These are phyloP conservation scores for Cercospora canescens DNA, from an alignment of 2,329 filamentous ascomycete genomes.

Conservation along the genomic window DNA sequence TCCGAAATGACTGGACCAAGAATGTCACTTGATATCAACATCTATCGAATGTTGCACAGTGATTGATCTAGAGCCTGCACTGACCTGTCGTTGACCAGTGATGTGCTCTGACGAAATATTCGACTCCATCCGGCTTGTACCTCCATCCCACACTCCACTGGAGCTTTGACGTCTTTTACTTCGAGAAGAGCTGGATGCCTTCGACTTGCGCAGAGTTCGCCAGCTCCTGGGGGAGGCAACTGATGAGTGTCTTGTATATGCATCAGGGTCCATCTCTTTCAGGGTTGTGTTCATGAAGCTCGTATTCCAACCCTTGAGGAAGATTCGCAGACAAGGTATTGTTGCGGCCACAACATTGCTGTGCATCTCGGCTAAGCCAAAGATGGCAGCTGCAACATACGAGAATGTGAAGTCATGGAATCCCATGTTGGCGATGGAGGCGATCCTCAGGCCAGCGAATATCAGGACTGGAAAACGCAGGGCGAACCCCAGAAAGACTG, in stretches of 20 bases:
- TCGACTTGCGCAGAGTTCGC: not conserved
- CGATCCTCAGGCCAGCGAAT: constrained; percentile 16
- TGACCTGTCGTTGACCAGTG: not conserved
- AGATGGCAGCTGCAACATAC: constrained; percentile 14
- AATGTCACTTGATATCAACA: constrained; percentile 4
- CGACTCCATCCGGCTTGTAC: not conserved
- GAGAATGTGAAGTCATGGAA: constrained; percentile 17
- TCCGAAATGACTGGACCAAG: not conserved
- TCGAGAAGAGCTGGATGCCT: not conserved
- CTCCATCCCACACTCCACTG: constrained; percentile 11
- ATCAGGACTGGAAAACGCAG: constrained; percentile 17
- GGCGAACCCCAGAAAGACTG: constrained; percentile 21
- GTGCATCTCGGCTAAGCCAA: constrained; percentile 25
- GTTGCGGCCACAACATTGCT: constrained; percentile 24
- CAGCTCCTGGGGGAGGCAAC: not conserved
- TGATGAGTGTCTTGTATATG: constrained; percentile 10
- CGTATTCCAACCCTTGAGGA: constrained; percentile 25
- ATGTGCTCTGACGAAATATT: constrained; percentile 9
- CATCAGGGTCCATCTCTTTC: constrained; percentile 8
- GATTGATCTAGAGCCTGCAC: constrained; percentile 5
- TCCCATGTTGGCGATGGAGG: constrained; percentile 6
- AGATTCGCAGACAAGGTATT: constrained; percentile 24
- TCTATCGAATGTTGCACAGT: constrained; percentile 12
- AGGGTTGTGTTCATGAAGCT: constrained; percentile 13
- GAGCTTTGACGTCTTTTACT: constrained; percentile 5